phyloP scores from a whole-genome alignment of 225 moss, liverwort and hornwort genomes.

The Physcomitrellopsis africana region DNA sequence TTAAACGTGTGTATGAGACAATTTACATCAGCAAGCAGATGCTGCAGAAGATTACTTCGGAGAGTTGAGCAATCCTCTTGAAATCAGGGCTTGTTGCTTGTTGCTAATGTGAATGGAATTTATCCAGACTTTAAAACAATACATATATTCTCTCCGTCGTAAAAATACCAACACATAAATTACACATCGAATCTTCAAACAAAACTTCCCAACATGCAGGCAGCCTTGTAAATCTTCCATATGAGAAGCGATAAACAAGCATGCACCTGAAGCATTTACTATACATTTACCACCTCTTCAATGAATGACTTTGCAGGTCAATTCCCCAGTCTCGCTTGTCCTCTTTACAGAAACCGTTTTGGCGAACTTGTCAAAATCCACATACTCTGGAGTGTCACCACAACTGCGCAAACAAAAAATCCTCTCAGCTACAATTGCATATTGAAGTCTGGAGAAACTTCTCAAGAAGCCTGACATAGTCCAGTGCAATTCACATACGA shows the following conservation, averaged over 20 bases:
- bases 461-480: not conserved
- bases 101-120: conserved; percentile 47
- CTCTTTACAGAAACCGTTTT: conserved; percentile 52
- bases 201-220: no score
- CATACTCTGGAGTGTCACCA: conserved; percentile 61
- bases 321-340: conserved; percentile 26
- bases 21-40: no score
- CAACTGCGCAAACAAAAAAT: conserved; percentile 39
- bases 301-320: conserved; percentile 53
- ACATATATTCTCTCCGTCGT: conserved; percentile 29
- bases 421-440: conserved; percentile 11
- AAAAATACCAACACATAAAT: not conserved
- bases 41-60: no score
- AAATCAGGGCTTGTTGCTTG: conserved; percentile 1
- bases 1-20: no score
- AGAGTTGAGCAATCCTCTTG: no score
- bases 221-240: no score
- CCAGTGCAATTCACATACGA: no score
- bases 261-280: no score
- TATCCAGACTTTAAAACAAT: conserved; percentile 40
- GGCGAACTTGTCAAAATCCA: conserved; percentile 61
- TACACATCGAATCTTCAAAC: not conserved
- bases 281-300: conserved; percentile 46
- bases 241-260: no score
- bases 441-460: not conserved